Evolutionary conservation across 1,284 basidiomycete species (phyloP), one percentile per base, ranked within the genome.

Genomic region (Wolfiporia cocos): DNA sequence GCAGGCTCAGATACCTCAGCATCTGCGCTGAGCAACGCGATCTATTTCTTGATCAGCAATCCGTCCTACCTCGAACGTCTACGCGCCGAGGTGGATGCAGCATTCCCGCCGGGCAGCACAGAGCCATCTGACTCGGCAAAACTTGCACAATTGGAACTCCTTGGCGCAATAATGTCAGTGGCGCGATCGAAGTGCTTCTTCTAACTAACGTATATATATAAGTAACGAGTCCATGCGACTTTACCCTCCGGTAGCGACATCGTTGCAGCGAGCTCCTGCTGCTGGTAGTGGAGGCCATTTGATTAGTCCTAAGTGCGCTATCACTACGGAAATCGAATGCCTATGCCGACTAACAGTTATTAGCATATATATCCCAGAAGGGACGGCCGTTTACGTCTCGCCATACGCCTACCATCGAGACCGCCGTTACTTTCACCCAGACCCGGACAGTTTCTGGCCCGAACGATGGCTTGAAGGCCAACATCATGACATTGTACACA

Each of bases 161-260:
- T 66, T 23, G 58, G 58, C 26, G 63, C 61, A 17, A 42, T 50
- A 20, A 56, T 63, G 61, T 64, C 29, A 41, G 59, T 49, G 5
- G 23, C 3, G 10, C 32, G 6, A 20, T 35, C 17, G 1, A n/a
- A 22, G 5, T 4, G 24, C 19, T n/a, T 35, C 1, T 23, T 36
- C 5, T 10, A 22, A 9, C 19, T 30, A 9, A 15, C 21, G 4
- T 2, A 1, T 35, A 7, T 15, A 2, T 44, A 26, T 48, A 54
- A 83, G 80, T 45, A 78, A 81, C 31, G 81, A 84, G 55, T 59
- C 70, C 0, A 52, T 83, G 35, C 67, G 81, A 31, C 59, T 83
- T 24, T 66, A 67, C 31, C 76, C 80, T 5, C 66, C 76, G 9
- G 62, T 78, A 9, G 67, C 71, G 6, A 71, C 68, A 21, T 71